A percentile compares a stretch with the other conserved stretches of the same genome.
Evolutionary conservation across 306 rosid genomes (phyloP).

Genomic region (cucumber (Cucumis sativus)): Cucumber_9930_V3 NC_026659.2:27064501-27065000

Average conservation of each 20-base stretch:
- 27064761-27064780: slow-evolving; percentile 63
- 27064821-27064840: slow-evolving; percentile 77
- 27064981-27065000: background rate
- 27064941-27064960: background rate
- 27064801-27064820: slow-evolving; percentile 65
- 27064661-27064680: slow-evolving; percentile 91
- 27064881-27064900: slow-evolving; percentile 65
- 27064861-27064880: slow-evolving; percentile 74
- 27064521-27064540: slow-evolving; percentile 73
- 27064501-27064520: slow-evolving; percentile 83
- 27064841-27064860: slow-evolving; percentile 85
- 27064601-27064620: slow-evolving; percentile 36
- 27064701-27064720: slow-evolving; percentile 89
- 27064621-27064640: slow-evolving; percentile 81
- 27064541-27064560: slow-evolving; percentile 74
- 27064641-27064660: slow-evolving; percentile 82
- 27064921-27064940: slow-evolving; percentile 60
- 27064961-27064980: background rate
- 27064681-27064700: slow-evolving; percentile 93
- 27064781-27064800: slow-evolving; percentile 72
- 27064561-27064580: slow-evolving; percentile 85
- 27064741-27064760: slow-evolving; percentile 59
- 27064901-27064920: slow-evolving; percentile 41
- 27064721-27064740: slow-evolving; percentile 77
- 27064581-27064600: slow-evolving; percentile 80